Evolutionary conservation across 352 stramenopile genomes (phyloP).

Genomic region (Globisporangium rhizosaccharum): DNA sequence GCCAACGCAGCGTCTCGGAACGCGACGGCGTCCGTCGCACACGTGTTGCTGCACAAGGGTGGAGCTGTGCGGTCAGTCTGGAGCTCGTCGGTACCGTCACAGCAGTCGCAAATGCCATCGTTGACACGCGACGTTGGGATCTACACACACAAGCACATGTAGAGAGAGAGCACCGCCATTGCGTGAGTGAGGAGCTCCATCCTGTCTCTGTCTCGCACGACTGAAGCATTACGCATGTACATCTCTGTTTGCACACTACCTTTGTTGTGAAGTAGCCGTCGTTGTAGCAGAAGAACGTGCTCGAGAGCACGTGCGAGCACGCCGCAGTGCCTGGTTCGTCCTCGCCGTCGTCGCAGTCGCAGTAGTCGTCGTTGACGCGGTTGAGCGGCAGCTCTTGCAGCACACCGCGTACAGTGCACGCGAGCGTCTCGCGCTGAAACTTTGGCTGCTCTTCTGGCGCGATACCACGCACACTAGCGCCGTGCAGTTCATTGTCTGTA

Average conservation of each 20-base stretch:
- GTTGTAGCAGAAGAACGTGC: slow-evolving; percentile 73
- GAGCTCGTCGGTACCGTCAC: slow-evolving; percentile 92
- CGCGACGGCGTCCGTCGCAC: slow-evolving; percentile 24
- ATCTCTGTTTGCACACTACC: slow-evolving; percentile 14
- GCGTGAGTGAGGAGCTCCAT: too few relatives aligned
- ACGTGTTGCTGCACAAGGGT: slow-evolving; percentile 43
- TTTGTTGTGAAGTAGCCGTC: slow-evolving; percentile 50
- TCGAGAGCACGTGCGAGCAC: slow-evolving; percentile 53
- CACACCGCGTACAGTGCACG: slow-evolving; percentile 31
- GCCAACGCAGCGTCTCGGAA: slow-evolving; percentile 31
- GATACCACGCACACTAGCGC: slow-evolving; percentile 27
- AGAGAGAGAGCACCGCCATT: background rate
- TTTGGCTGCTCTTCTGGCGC: slow-evolving; percentile 24
- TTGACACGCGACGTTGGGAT: slow-evolving; percentile 83
- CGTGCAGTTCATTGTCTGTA: background rate
- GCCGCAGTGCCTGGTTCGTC: slow-evolving; percentile 88
- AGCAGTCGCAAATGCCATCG: slow-evolving; percentile 97
- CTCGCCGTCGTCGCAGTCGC: slow-evolving; percentile 86
- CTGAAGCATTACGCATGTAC: background rate
- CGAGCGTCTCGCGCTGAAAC: slow-evolving; percentile 18
- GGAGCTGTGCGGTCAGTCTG: background rate
- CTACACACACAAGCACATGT: slow-evolving; percentile 4
- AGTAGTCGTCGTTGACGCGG: slow-evolving; percentile 91
- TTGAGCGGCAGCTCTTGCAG: slow-evolving; percentile 23
- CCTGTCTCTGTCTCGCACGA: background rate